Percentiles rank a stretch among this genome's conserved stretches.
Evolutionary conservation across 2,329 filamentous ascomycete genomes (phyloP).

Genomic region (Camillea tinctor): DNA sequence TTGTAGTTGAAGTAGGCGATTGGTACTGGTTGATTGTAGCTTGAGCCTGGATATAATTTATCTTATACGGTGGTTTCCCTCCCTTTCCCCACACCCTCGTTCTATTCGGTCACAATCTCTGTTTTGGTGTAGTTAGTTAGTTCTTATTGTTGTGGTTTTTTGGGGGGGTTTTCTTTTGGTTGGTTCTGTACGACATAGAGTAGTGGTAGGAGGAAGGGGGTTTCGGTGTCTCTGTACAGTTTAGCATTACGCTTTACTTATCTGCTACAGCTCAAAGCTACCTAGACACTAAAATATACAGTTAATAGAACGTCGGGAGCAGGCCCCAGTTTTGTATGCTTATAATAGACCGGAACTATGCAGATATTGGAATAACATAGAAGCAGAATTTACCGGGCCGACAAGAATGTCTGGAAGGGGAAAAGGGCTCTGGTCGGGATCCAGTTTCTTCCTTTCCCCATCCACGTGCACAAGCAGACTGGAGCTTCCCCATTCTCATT

Average conservation of each 20-base stretch:
- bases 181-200: not conserved
- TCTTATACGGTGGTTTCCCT: not conserved
- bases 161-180: too few species aligned
- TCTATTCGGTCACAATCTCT: not conserved
- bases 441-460: slow-evolving; percentile 5
- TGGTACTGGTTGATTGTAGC: too few species aligned
- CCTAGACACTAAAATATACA: too few species aligned
- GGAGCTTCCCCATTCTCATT: slow-evolving; percentile 18
- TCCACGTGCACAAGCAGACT: not conserved
- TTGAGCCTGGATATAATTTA: not conserved
- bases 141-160: too few species aligned
- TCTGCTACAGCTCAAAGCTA: too few species aligned
- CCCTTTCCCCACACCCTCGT: not conserved
- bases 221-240: not conserved
- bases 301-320: too few species aligned
- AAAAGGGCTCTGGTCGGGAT: not conserved
- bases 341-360: not conserved
- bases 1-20: too few species aligned
- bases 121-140: not conserved
- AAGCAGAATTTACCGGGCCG: not conserved
- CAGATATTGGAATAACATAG: not conserved
- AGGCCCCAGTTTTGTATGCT: not conserved
- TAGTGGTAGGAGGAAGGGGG: not conserved
- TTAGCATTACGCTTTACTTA: not conserved
- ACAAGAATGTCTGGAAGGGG: not conserved